A percentile compares a stretch with the other conserved stretches of the same genome.
Evolutionary conservation across 768 basidiomycete species (phyloP).

Genomic region (Tulasnella sp.): DNA sequence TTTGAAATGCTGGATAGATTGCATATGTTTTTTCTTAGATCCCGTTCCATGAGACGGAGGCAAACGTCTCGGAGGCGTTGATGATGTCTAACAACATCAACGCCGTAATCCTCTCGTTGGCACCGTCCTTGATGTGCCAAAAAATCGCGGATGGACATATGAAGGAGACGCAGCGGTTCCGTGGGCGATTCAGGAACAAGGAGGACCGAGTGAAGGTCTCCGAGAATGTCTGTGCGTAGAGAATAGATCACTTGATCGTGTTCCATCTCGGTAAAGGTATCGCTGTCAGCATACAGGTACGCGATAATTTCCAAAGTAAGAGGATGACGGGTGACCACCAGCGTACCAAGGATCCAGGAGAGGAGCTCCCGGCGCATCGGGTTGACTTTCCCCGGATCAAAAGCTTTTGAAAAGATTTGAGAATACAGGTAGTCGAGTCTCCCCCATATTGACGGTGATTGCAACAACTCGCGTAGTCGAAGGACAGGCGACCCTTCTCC

Average conservation of each 20-base stretch:
- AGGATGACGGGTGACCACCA: not conserved
- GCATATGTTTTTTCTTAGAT: not conserved
- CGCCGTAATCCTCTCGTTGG: not conserved
- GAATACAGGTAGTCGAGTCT: not conserved
- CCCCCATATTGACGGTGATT: not conserved
- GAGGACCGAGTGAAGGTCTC: not conserved
- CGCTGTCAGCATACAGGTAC: not conserved
- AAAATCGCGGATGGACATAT: not conserved
- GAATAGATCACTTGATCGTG: not conserved
- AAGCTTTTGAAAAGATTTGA: not conserved
- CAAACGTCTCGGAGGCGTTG: not conserved
- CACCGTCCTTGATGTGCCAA: not conserved
- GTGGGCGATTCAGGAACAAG: not conserved
- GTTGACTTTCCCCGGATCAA: not conserved
- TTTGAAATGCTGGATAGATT: not conserved
- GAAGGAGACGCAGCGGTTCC: not conserved
- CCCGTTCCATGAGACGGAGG: too few species aligned
- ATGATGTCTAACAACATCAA: not conserved
- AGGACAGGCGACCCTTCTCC: not conserved
- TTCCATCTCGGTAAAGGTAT: not conserved
- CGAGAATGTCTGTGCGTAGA: not conserved
- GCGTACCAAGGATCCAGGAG: not conserved
- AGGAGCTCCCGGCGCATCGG: not conserved
- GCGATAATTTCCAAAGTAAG: not conserved
- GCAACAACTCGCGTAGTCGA: not conserved